Conservation (phyloP, 345 rosid species). For the Eucalyptus curtisii region DNA sequence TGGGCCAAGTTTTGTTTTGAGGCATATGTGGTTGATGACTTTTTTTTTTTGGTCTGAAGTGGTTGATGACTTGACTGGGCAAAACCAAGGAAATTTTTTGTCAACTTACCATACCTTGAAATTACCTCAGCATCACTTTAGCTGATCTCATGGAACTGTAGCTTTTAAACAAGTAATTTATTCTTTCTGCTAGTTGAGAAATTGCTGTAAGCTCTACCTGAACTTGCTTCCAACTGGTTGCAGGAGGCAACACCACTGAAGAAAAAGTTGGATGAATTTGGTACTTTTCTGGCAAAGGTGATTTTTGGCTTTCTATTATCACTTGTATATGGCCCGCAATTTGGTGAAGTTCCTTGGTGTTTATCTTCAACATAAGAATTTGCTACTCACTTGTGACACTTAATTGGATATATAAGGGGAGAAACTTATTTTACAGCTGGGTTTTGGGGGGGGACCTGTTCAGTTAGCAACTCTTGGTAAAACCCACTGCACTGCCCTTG, state of each 20-base stretch:
- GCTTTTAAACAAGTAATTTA: neutral
- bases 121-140: neutral
- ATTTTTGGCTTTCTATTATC: neutral
- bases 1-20: neutral
- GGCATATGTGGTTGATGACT: neutral
- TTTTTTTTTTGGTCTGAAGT: neutral
- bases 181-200: neutral
- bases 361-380: neutral
- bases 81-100: neutral
- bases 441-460: neutral
- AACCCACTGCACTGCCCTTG: neutral
- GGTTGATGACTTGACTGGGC: neutral
- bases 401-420: neutral
- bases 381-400: neutral
- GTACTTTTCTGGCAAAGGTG: slow-evolving; percentile 97
- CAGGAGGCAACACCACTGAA: slow-evolving; percentile 96
- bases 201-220: neutral
- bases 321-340: neutral
- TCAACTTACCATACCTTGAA: neutral
- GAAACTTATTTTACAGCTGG: neutral
- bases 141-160: neutral
- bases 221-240: slow-evolving; percentile 1
- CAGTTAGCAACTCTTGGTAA: neutral
- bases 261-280: slow-evolving; percentile 98
- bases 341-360: neutral